phyloP scores from a whole-genome alignment of 75 land plant genomes.

The Chamaecyparis obtusa region DNA sequence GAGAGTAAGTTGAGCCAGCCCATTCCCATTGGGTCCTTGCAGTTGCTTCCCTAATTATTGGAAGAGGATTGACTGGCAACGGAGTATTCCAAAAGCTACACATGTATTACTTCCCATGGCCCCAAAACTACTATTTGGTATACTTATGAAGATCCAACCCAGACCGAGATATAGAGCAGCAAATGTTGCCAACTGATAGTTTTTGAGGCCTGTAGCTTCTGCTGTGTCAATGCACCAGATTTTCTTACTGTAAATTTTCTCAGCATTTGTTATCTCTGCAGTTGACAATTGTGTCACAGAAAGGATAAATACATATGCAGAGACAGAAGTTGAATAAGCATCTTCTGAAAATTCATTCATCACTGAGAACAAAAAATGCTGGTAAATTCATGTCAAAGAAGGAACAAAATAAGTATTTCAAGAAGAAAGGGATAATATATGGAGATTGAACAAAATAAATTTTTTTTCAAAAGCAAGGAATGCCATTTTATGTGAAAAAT shows the following conservation, averaged over 20 bases:
- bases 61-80: neutral
- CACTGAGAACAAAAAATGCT: too few relatives aligned
- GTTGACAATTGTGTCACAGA: neutral
- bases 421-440: too few relatives aligned
- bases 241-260: neutral
- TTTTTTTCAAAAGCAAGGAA: too few relatives aligned
- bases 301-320: slow-evolving; percentile 12
- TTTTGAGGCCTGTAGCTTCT: neutral
- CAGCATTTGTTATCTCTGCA: slow-evolving; percentile 6
- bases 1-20: neutral
- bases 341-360: too few relatives aligned
- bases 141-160: neutral
- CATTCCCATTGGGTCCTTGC: neutral
- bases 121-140: neutral
- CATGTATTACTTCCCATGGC: neutral
- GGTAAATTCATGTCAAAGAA: too few relatives aligned
- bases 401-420: too few relatives aligned
- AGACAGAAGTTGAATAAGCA: too few relatives aligned
- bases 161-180: neutral
- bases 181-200: neutral
- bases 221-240: neutral
- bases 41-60: neutral
- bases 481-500: too few relatives aligned
- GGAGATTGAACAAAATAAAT: too few relatives aligned
- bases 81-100: slow-evolving; percentile 5